Conservation (phyloP, 768 basidiomycete genomes). For the Trametes gibbosa region DNA sequence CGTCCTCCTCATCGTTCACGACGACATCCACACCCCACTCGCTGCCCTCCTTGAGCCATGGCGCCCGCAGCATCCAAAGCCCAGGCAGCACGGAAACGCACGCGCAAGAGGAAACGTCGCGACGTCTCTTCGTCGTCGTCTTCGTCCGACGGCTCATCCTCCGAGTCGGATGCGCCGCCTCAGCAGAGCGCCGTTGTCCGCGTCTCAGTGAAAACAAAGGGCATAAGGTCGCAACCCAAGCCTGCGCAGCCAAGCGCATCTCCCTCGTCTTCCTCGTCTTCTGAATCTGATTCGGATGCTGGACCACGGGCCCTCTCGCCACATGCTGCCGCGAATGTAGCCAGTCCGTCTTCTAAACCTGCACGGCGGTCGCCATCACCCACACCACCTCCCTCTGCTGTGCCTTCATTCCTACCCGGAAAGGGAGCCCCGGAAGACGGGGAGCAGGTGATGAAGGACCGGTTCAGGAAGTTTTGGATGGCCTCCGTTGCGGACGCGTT, state of each 20-base stretch:
- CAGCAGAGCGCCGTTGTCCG: conserved; percentile 12
- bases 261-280: conserved; percentile 18
- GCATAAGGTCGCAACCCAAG: not conserved
- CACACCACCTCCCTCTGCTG: conserved; percentile 30
- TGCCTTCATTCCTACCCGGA: conserved; percentile 60
- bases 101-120: conserved; percentile 35
- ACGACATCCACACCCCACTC: not conserved
- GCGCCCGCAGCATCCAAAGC: conserved; percentile 21
- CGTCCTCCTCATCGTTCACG: conserved; percentile 1
- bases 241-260: conserved; percentile 10
- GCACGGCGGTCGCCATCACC: conserved; percentile 31
- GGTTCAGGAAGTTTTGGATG: conserved; percentile 88
- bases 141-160: conserved; percentile 23
- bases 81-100: conserved; percentile 28
- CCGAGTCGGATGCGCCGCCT: conserved; percentile 21
- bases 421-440: conserved; percentile 29
- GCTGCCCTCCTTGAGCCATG: conserved; percentile 12
- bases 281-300: conserved; percentile 19
- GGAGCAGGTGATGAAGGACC: conserved; percentile 58
- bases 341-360: not conserved
- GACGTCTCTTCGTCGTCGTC: conserved; percentile 30
- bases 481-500: conserved; percentile 77
- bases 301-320: not conserved
- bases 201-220: not conserved
- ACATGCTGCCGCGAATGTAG: not conserved